Evolutionary conservation across 2,329 filamentous ascomycete genomes (phyloP), one percentile per base, ranked within the genome.

Genomic region (Podosphaera fusca): DNA sequence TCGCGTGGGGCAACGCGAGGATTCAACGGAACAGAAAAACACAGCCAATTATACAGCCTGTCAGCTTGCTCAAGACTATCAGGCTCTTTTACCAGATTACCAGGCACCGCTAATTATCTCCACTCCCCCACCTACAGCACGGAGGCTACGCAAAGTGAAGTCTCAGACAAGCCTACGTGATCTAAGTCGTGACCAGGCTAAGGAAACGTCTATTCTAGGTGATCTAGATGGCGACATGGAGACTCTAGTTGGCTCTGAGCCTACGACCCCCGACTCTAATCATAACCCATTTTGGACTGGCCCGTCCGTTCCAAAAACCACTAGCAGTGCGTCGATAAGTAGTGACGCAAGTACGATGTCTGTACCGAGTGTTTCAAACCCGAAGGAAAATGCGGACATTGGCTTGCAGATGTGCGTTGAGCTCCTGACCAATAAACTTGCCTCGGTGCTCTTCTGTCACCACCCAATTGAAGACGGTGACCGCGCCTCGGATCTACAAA

Each of bases 341-440:
- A 38, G 35, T 38, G 35, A 5, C 6, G 35, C 35, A 38, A 38
- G 14, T 10, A 34, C n/a, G 34, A 12, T 33, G 36, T 57, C 31
- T 45, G 59, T 38, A 10, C 36, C 21, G 6, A 31, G 21, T 7
- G 51, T 12, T n/a, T 42, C 2, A 10, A 46, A 38, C 38, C 55
- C 12, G 53, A 58, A 12, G 12, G 57, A 14, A 14, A 57, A 62
- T 35, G 36, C 60, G 51, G 61, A 64, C 35, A 60, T 65, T 31
- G 63, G 63, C 1, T 59, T 67, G 6, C 62, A 64, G 47, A 63
- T 67, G n/a, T 64, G 62, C 50, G 59, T 61, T 5, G 62, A 64
- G 49, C 61, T 67, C 1, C 55, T 67, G 4, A 65, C 62, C 10
- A 62, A 63, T 45, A 63, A 65, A 54, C 58, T 66, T 0, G 59